Evolutionary conservation across 164 flowering plant species (phyloP).

Genomic region (Aristolochia californica): DNA sequence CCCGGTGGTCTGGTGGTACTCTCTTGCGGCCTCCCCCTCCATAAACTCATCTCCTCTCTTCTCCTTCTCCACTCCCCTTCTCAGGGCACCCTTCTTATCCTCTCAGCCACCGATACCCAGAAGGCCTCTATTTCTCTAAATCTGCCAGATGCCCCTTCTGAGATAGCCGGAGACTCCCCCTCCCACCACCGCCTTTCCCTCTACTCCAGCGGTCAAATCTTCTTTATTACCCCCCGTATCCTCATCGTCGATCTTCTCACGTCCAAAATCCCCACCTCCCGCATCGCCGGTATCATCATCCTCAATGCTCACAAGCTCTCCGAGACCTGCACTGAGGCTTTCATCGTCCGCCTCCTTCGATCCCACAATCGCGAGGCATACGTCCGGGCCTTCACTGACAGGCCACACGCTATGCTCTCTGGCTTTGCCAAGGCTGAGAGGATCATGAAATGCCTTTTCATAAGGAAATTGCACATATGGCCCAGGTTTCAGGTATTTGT

Average conservation of each 20-base stretch:
- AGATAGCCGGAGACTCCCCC: conserved; percentile 78
- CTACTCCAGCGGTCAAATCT: conserved; percentile 47
- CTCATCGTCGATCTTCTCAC: conserved; percentile 80
- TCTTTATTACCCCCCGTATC: conserved; percentile 79
- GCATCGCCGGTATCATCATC: conserved; percentile 49
- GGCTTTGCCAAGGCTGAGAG: conserved; percentile 86
- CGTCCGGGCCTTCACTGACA: conserved; percentile 71
- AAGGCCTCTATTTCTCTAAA: conserved; percentile 26
- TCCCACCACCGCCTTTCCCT: conserved; percentile 51
- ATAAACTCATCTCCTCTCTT: conserved; percentile 61
- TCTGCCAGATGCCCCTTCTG: conserved; percentile 20
- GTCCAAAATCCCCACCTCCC: conserved; percentile 40
- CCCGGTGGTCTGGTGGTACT: conserved; percentile 64
- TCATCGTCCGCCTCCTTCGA: conserved; percentile 62
- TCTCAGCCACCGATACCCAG: conserved; percentile 52
- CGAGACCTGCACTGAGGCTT: conserved; percentile 83
- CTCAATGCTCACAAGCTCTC: conserved; percentile 60
- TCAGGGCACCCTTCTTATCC: conserved; percentile 67
- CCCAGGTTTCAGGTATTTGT: conserved; percentile 93
- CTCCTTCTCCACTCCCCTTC: conserved; percentile 64
- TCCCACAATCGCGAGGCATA: conserved; percentile 29
- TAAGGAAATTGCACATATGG: conserved; percentile 69
- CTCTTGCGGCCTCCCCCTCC: conserved; percentile 75
- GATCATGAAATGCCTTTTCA: conserved; percentile 51
- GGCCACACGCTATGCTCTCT: conserved; percentile 65